Evolutionary conservation across 441 rosid genomes (phyloP).

Genomic region (Flueggea neowawraea): DNA sequence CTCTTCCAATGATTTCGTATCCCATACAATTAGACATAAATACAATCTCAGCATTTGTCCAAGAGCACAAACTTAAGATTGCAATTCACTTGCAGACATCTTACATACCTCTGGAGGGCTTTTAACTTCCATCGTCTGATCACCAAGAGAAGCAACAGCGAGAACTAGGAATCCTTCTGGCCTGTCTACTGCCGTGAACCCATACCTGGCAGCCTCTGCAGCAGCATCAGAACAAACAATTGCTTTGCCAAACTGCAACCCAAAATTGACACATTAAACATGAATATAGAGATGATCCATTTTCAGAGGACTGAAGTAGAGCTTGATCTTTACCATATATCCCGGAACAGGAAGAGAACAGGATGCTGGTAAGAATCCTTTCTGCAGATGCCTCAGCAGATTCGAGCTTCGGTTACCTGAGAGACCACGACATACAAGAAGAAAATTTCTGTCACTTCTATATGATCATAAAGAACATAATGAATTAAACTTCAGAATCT

Average conservation of each 20-base stretch:
- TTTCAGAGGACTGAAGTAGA: no score
- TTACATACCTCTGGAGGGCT: slow-evolving; percentile 46
- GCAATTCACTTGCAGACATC: no score
- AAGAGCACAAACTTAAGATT: neutral
- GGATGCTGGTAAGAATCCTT: slow-evolving; percentile 69
- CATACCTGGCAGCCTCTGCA: slow-evolving; percentile 77
- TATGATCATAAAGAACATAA: neutral
- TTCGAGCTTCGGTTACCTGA: slow-evolving; percentile 71
- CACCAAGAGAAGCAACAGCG: slow-evolving; percentile 60
- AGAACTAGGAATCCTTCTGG: slow-evolving; percentile 71
- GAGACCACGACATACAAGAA: neutral
- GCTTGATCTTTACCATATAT: slow-evolving; percentile 50
- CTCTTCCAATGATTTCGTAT: slow-evolving; percentile 50
- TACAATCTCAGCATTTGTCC: neutral
- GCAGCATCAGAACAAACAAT: slow-evolving; percentile 80
- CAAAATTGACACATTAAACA: no score
- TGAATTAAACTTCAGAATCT: slow-evolving; percentile 7
- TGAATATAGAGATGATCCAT: no score
- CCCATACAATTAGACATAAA: slow-evolving; percentile 20
- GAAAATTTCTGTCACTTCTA: no score
- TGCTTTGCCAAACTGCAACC: slow-evolving; percentile 67
- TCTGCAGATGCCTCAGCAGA: slow-evolving; percentile 60
- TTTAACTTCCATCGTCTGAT: slow-evolving; percentile 40
- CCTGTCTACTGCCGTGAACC: slow-evolving; percentile 69
- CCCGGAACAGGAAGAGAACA: slow-evolving; percentile 78